phyloP scores from a whole-genome alignment of 1,139 yeast genomes.

The Lodderomyces orthopsilosis region DNA sequence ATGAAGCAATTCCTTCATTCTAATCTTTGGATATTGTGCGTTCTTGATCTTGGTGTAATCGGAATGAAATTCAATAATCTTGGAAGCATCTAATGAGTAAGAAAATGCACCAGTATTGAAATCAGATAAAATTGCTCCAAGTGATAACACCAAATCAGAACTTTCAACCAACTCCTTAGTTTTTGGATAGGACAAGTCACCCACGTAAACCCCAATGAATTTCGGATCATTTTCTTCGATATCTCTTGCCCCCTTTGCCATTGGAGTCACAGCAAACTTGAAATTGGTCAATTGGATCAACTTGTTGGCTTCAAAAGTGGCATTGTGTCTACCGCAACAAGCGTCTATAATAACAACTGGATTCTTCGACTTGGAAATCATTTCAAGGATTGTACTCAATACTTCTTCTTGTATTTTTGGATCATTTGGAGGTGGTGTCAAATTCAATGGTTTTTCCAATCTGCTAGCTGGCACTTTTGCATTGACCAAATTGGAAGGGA shows the following conservation, averaged over 20 bases:
- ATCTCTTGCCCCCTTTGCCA: conserved; percentile 32
- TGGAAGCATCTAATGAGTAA: conserved; percentile 34
- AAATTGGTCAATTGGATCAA: conserved; percentile 32
- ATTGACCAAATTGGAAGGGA: conserved; percentile 40
- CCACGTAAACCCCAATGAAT: conserved; percentile 33
- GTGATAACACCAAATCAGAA: conserved; percentile 30
- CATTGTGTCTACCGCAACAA: conserved; percentile 34
- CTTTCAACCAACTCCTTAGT: conserved; percentile 30
- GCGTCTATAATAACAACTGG: conserved; percentile 39
- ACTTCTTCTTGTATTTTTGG: conserved; percentile 32
- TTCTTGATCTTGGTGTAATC: conserved; percentile 35
- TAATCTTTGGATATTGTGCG: conserved; percentile 34
- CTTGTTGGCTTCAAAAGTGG: conserved; percentile 28
- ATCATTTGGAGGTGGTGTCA: conserved; percentile 28
- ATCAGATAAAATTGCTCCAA: conserved; percentile 38
- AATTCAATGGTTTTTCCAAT: conserved; percentile 32
- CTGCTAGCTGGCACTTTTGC: conserved; percentile 28
- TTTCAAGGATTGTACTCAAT: conserved; percentile 24
- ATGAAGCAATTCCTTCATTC: conserved; percentile 34
- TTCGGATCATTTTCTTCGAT: conserved; percentile 28
- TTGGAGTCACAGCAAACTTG: conserved; percentile 31
- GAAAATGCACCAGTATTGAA: conserved; percentile 43
- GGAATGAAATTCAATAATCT: conserved; percentile 40
- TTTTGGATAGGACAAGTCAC: conserved; percentile 30
- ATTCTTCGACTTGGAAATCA: conserved; percentile 27